Base-by-base conservation (phyloP, 2,329 filamentous ascomycete genomes). In the Alternaria sp. region DNA sequence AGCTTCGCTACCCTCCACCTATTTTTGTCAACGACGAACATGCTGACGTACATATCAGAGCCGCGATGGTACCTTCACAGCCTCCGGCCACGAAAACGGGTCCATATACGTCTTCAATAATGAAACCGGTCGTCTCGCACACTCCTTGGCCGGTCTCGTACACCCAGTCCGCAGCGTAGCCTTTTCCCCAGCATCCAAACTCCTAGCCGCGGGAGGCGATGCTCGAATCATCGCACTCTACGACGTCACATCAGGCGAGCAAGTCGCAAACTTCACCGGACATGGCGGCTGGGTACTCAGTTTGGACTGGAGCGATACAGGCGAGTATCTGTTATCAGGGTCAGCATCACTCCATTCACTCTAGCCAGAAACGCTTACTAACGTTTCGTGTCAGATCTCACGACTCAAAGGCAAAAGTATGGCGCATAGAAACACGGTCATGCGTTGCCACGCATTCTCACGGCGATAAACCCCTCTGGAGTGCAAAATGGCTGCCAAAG, bases 401-500 rank as follows among this genome's bases (percentile, higher is more conserved):
- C 77, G 94, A 98, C 74, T 94, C 95, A 38, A 97, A 96, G 79
- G 92, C 91, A 62, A 97, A 97, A 80, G 91, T 98, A 30, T 99
- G 95, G 95, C 94, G 92, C 30, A 87, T 97, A 60, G 93, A 97
- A 71, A 87, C 89, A 34, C 87, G 88, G 57, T 85, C 85, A 5
- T 98, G 95, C 75, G 95, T 99, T 44, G 93, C 94, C 12, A 99
- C 95, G 9, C 93, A 97, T 76, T 94, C 90, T 59, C 94, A 98
- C 81, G 93, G 92, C 6, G 94, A 80, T 39, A 78, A 78, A 63
- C 72, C 75, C 1, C 59, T 80, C 9, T 80, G 78, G 78, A 66
- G 72, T 8, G 78, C 72, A 11, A 77, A 72, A 59, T 80, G 78
- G 78, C 56, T 80, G 54, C 77, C 78, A 0, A 80, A 79, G 59